These are phyloP conservation scores for Glonium stellatum DNA, from an alignment of 495 filamentous ascomycete genomes.

Conservation along the genomic window DNA sequence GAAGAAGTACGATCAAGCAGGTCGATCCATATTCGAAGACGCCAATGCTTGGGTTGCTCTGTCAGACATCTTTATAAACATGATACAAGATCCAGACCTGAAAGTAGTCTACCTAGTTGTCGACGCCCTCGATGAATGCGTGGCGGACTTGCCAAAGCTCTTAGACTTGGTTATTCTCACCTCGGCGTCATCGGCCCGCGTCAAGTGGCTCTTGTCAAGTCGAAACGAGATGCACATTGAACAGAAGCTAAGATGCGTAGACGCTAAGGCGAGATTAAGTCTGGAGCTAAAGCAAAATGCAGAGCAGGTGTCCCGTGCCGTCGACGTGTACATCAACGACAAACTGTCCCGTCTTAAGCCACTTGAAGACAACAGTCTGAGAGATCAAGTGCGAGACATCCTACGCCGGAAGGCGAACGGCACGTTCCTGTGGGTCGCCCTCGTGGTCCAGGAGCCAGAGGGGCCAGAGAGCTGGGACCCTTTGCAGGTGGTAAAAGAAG, in stretches of 20 bases:
- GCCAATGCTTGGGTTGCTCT: slow-evolving; percentile 34
- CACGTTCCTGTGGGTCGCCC: neutral
- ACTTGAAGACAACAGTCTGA: neutral
- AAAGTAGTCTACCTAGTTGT: neutral
- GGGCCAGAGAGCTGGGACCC: neutral
- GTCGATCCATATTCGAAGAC: slow-evolving; percentile 32
- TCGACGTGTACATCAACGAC: slow-evolving; percentile 31
- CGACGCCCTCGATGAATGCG: neutral
- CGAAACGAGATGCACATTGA: slow-evolving; percentile 36
- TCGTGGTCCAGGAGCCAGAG: neutral
- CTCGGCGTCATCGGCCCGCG: slow-evolving; percentile 8
- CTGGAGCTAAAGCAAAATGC: slow-evolving; percentile 32
- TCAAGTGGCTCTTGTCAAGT: slow-evolving; percentile 38
- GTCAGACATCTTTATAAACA: slow-evolving; percentile 28
- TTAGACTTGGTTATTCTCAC: neutral
- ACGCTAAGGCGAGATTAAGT: slow-evolving; percentile 19
- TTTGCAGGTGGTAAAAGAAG: neutral
- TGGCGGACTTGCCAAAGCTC: neutral
- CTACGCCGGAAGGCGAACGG: slow-evolving; percentile 1
- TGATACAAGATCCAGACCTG: slow-evolving; percentile 29
- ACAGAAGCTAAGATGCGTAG: slow-evolving; percentile 19
- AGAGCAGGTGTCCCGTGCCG: slow-evolving; percentile 14
- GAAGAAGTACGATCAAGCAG: slow-evolving; percentile 23
- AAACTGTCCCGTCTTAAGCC: neutral
- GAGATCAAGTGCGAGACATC: slow-evolving; percentile 1